Percentiles rank a stretch among this genome's conserved stretches.
Evolutionary conservation across 208 protist genomes (phyloP).

Genomic region (Trypanosoma grayi): DNA sequence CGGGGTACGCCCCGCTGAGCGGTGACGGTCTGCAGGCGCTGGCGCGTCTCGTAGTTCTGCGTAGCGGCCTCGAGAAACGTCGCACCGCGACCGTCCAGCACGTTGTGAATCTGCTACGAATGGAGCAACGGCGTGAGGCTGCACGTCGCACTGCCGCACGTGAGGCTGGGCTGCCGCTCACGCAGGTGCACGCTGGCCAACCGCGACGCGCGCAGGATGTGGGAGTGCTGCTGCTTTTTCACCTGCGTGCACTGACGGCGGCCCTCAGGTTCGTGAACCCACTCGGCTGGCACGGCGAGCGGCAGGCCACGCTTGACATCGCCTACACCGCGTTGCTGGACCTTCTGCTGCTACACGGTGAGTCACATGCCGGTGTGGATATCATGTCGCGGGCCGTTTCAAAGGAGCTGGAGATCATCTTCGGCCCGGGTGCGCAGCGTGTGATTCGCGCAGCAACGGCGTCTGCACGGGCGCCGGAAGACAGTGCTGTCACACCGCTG

Average conservation of each 20-base stretch:
- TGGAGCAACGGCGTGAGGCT: constrained; percentile 20
- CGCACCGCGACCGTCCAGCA: constrained; percentile 24
- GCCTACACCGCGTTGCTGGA: constrained; percentile 34
- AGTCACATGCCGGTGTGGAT: neutral
- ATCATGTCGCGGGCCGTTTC: constrained; percentile 9
- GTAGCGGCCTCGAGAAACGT: constrained; percentile 26
- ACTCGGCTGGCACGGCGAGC: constrained; percentile 28
- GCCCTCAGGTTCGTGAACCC: constrained; percentile 28
- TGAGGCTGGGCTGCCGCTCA: constrained; percentile 1
- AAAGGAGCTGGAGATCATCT: constrained; percentile 17
- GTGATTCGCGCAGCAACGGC: constrained; percentile 12
- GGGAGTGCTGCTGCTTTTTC: constrained; percentile 34
- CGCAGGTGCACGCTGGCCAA: neutral
- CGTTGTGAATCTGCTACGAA: constrained; percentile 17
- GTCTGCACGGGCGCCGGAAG: neutral
- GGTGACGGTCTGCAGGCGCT: constrained; percentile 14
- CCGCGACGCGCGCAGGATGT: constrained; percentile 8
- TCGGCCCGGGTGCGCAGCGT: constrained; percentile 6
- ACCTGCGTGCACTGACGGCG: constrained; percentile 22
- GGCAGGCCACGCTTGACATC: constrained; percentile 25
- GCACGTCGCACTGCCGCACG: constrained; percentile 10
- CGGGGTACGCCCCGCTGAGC: constrained; percentile 20
- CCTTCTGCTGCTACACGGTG: constrained; percentile 15
- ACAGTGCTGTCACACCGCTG: neutral
- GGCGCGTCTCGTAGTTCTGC: constrained; percentile 25